Conservation (phyloP, 371 early-diverging fungal species). For the Zychaea mexicana region DNA sequence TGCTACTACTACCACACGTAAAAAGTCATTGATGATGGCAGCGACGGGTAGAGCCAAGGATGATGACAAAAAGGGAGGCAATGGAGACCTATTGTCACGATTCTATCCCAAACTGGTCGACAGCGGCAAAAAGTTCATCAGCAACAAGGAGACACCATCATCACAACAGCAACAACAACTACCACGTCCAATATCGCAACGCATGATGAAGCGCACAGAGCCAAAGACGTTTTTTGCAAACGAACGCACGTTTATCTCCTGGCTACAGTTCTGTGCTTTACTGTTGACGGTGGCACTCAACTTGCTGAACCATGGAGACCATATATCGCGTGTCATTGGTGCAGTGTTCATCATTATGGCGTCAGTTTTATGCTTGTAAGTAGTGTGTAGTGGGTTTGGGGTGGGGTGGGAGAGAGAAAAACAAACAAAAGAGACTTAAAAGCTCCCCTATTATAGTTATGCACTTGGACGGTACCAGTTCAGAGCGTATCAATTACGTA, state of each 20-base stretch:
- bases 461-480: conserved; percentile 38
- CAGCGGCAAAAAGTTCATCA: conserved; percentile 1
- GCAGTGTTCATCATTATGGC: conserved; percentile 43
- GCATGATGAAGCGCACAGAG: conserved; percentile 43
- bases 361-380: conserved; percentile 34
- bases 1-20: background rate
- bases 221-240: conserved; percentile 96
- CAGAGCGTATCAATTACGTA: conserved; percentile 40
- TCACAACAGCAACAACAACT: background rate
- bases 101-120: conserved; percentile 10
- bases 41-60: too few relatives aligned
- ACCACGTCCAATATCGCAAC: background rate
- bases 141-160: background rate
- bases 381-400: too few relatives aligned
- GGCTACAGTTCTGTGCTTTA: conserved; percentile 82
- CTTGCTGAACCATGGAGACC: conserved; percentile 76
- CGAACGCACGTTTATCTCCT: conserved; percentile 91
- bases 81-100: conserved; percentile 9
- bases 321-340: conserved; percentile 42
- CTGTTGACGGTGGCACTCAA: conserved; percentile 79
- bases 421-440: too few relatives aligned
- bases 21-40: too few relatives aligned
- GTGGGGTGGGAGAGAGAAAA: too few relatives aligned
- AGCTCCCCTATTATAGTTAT: too few relatives aligned
- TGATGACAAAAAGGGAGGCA: background rate